A percentile compares a stretch with the other conserved stretches of the same genome.
phyloP scores from a whole-genome alignment of 306 rosid genomes.

The Lathyrus sativus region DNA sequence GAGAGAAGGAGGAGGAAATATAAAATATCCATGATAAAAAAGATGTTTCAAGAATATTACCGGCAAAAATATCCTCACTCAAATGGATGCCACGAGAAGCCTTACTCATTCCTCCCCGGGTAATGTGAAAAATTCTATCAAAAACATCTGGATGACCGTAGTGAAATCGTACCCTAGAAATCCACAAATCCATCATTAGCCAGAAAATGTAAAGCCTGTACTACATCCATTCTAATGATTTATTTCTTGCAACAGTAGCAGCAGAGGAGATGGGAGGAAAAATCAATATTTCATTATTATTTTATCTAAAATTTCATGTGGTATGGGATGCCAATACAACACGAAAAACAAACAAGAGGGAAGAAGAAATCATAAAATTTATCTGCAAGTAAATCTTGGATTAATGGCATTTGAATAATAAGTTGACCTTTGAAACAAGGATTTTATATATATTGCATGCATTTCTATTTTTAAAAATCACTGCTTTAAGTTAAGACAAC shows the following conservation, averaged over 20 bases:
- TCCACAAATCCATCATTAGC: conserved; percentile 39
- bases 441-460: conserved; percentile 3
- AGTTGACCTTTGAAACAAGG: conserved; percentile 25
- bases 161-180: conserved; percentile 89
- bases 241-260: conserved; percentile 33
- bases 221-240: conserved; percentile 26
- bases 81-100: conserved; percentile 94
- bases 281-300: background rate
- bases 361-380: conserved; percentile 24
- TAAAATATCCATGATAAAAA: conserved; percentile 4
- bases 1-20: conserved; percentile 36
- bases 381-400: conserved; percentile 2
- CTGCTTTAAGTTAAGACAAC: conserved; percentile 12
- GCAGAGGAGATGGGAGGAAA: conserved; percentile 20
- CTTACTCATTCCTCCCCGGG: conserved; percentile 99
- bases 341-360: conserved; percentile 9
- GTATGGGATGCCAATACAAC: conserved; percentile 13
- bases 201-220: conserved; percentile 10
- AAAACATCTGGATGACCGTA: conserved; percentile 99
- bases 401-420: conserved; percentile 8
- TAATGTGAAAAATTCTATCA: conserved; percentile 93
- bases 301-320: conserved; percentile 31
- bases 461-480: conserved; percentile 28
- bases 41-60: conserved; percentile 50
- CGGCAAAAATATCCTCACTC: conserved; percentile 99